Conservation (phyloP, 1,284 basidiomycete genomes). For the Prillingera fragicola region DNA sequence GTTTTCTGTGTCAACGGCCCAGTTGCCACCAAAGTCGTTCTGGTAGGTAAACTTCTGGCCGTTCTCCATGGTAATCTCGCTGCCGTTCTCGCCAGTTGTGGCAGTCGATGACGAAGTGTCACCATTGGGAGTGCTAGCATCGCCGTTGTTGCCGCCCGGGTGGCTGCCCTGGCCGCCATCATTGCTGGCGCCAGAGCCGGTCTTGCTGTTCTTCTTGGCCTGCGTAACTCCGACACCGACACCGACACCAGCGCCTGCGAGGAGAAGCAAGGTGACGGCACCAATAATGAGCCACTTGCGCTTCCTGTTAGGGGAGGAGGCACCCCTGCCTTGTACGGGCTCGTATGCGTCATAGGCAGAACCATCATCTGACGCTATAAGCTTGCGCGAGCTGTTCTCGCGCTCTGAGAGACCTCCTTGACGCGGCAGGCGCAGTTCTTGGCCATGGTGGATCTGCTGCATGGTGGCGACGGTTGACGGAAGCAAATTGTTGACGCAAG, state of each 20-base stretch:
- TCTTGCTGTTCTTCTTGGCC: conserved; percentile 2
- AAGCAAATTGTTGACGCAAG: too few relatives aligned
- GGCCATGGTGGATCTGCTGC: too few relatives aligned
- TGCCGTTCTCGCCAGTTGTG: conserved; percentile 26
- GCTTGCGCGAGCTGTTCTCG: too few relatives aligned
- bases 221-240: conserved; percentile 4
- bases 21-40: conserved; percentile 73
- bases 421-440: too few relatives aligned
- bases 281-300: conserved; percentile 38
- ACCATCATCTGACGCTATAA: too few relatives aligned
- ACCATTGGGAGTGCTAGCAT: conserved; percentile 1
- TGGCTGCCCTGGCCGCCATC: not conserved
- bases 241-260: not conserved
- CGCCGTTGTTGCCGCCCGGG: conserved; percentile 7
- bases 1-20: conserved; percentile 62
- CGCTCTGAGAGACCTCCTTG: too few relatives aligned
- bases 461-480: too few relatives aligned
- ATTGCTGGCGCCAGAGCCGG: not conserved
- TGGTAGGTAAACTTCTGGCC: conserved; percentile 64
- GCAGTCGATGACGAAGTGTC: conserved; percentile 7
- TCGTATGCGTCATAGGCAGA: not conserved
- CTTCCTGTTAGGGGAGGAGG: not conserved
- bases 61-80: conserved; percentile 52
- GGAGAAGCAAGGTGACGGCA: conserved; percentile 19
- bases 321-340: not conserved